Evolutionary conservation across 352 stramenopile genomes (phyloP).

Genomic region (Globisporangium barbulae): DNA sequence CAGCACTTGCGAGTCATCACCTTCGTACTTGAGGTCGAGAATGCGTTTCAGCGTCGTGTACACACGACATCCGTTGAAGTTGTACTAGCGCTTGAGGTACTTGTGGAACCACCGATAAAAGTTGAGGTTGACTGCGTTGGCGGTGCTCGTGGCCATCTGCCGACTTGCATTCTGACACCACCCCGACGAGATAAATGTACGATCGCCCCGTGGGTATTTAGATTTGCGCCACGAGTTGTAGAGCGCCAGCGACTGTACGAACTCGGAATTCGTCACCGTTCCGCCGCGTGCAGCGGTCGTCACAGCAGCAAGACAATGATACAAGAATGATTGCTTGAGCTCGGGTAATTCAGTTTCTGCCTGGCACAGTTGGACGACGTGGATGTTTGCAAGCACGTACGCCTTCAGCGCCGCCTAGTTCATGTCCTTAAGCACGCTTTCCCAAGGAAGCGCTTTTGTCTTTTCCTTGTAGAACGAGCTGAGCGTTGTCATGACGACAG

Average conservation of each 20-base stretch:
- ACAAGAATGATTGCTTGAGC: neutral
- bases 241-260: neutral
- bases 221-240: constrained; percentile 12
- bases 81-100: constrained; percentile 9
- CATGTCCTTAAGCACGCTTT: constrained; percentile 4
- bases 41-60: constrained; percentile 13
- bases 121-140: constrained; percentile 7
- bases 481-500: too few relatives aligned
- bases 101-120: constrained; percentile 11
- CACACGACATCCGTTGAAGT: constrained; percentile 1
- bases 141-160: neutral
- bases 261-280: neutral
- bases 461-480: too few relatives aligned
- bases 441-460: neutral
- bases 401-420: constrained; percentile 12
- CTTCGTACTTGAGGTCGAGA: constrained; percentile 11
- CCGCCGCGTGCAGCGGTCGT: neutral
- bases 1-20: neutral
- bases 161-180: neutral
- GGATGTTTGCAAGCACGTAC: constrained; percentile 14
- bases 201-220: neutral
- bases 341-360: neutral
- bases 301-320: neutral
- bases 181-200: neutral
- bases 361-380: neutral